phyloP scores from a whole-genome alignment of 1,139 yeast genomes.

The Kurtzmaniella quercitrusa region DNA sequence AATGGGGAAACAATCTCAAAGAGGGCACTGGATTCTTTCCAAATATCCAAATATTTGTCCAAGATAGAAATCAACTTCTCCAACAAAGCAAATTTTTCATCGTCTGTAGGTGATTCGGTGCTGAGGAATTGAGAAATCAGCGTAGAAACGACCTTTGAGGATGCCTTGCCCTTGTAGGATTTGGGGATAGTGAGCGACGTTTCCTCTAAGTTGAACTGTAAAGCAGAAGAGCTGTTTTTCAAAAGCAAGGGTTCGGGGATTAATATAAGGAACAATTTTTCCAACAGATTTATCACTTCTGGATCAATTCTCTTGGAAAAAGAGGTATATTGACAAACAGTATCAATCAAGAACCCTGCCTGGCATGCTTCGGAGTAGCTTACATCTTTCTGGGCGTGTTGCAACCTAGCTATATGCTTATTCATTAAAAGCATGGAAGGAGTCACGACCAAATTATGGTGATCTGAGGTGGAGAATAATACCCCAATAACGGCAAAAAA shows the following conservation, averaged over 20 bases:
- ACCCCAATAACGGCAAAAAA: constrained; percentile 69
- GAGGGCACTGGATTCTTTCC: constrained; percentile 66
- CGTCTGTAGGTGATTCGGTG: neutral
- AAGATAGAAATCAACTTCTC: constrained; percentile 18
- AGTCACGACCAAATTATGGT: constrained; percentile 85
- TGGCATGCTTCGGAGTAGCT: constrained; percentile 37
- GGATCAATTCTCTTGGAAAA: constrained; percentile 79
- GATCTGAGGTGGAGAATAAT: constrained; percentile 90
- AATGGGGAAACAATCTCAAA: constrained; percentile 52
- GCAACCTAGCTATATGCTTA: constrained; percentile 48
- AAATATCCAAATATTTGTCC: constrained; percentile 34
- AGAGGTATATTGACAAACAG: constrained; percentile 68
- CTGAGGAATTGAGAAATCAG: neutral
- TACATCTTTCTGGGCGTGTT: constrained; percentile 35
- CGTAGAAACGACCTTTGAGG: neutral
- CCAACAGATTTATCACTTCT: constrained; percentile 62
- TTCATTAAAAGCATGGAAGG: constrained; percentile 74
- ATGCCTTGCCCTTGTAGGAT: neutral
- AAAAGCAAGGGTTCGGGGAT: constrained; percentile 37
- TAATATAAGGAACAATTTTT: constrained; percentile 45
- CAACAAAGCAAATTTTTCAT: constrained; percentile 4
- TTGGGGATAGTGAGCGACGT: constrained; percentile 5
- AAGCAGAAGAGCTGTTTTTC: constrained; percentile 12
- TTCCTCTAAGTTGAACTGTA: constrained; percentile 12
- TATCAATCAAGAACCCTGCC: constrained; percentile 60